Conservation (phyloP, 805 yeast genomes). For the Wickerhamia fluorescens region DNA sequence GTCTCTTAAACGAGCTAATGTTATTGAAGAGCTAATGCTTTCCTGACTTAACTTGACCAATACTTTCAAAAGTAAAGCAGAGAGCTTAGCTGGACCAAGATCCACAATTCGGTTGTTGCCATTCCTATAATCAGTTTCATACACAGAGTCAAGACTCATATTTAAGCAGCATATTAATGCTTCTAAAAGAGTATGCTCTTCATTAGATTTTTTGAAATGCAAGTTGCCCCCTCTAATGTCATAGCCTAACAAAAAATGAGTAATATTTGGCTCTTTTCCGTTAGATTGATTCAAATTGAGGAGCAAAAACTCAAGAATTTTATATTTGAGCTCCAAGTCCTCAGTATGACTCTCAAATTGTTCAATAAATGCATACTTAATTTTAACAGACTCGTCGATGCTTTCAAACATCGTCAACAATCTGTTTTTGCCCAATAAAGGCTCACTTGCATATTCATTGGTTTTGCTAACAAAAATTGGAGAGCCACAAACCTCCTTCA, state of each 20-base stretch:
- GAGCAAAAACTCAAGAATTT: conserved; percentile 52
- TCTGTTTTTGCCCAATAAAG: conserved; percentile 45
- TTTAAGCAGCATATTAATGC: conserved; percentile 46
- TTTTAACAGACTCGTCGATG: conserved; percentile 69
- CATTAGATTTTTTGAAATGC: conserved; percentile 32
- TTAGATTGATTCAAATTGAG: conserved; percentile 36
- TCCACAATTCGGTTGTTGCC: conserved; percentile 31
- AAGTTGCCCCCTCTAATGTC: conserved; percentile 39
- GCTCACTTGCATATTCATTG: conserved; percentile 12
- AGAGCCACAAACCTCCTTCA: conserved; percentile 43
- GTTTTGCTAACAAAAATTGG: conserved; percentile 34
- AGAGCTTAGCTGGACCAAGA: conserved; percentile 52
- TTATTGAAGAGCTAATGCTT: conserved; percentile 43
- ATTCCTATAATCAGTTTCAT: conserved; percentile 27
- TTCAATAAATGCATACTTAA: conserved; percentile 63
- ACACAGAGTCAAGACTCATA: conserved; percentile 38
- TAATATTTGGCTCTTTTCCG: conserved; percentile 41
- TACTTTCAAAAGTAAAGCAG: conserved; percentile 53
- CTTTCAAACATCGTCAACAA: conserved; percentile 66
- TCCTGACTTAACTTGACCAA: conserved; percentile 56
- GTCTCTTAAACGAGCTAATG: conserved; percentile 49
- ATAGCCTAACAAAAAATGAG: conserved; percentile 79
- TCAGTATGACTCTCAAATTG: conserved; percentile 42
- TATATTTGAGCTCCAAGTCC: conserved; percentile 44
- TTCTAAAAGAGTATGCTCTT: conserved; percentile 51